Base-by-base conservation (phyloP, 192 early-diverging fungal species). In the Backusella westeae region DNA sequence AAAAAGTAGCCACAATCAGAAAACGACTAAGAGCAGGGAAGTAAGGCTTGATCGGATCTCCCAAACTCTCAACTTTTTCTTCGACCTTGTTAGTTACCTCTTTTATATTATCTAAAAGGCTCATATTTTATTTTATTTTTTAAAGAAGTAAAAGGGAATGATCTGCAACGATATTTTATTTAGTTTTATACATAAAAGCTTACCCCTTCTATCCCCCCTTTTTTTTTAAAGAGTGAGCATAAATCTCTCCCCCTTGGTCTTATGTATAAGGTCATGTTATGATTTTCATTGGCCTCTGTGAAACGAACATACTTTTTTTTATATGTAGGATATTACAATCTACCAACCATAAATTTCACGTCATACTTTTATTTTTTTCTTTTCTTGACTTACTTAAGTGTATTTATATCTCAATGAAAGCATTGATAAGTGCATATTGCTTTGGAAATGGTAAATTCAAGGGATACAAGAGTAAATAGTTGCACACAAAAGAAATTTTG, bases 1-100 rank as follows among this genome's bases (percentile, higher is more conserved):
- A 82, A 81, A 98, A 99, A 15, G 97, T 98, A 35, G 93, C 95
- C 17, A 99, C 97, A n/a, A 99, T 90, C 23, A 99, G 85, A 73
- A 96, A 93, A 6, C 97, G 93, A 17, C 94, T 94, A 56, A 97
- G 90, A 79, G 87, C 90, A 8, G 97, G 96, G 34, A 98, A 88
- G 77, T 92, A 93, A 53, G 96, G 96, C 88, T 97, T 98, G 38
- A 98, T 80, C 42, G 94, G 95, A 21, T 85, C 80, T 36, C 89
- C 86, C 19, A 95, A 67, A 75, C 76, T 86, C 67, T 96, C 95
- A 52, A 96, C 12, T 32, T 46, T 19, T 21, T 32, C 29, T 49
- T 72, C 70, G 9, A 44, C 44, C 56, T 59, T 59, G 56, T 59
- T 23, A 26, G 56, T 59, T 0, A 59, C 12, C 21, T 59, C 56